Evolutionary conservation across 2,329 filamentous ascomycete genomes (phyloP), one percentile per base, ranked within the genome.

Genomic region (Colletotrichum horii): DNA sequence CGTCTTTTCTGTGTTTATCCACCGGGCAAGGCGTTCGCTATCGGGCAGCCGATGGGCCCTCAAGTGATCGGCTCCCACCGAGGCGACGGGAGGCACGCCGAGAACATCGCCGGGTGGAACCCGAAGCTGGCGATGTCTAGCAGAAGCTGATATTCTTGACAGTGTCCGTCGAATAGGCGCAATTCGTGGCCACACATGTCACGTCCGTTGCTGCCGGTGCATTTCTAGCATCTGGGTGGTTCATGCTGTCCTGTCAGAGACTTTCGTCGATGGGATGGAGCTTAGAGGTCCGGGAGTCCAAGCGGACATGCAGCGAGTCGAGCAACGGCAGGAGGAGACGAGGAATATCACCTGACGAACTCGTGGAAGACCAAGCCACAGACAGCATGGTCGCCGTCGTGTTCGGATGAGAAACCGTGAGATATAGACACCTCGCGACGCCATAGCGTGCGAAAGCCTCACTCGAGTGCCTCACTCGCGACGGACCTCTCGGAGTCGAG

Each of bases 221-320:
- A 69, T 65, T 34, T 52, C 11, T 36, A 62, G 48, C 62, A 64
- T 38, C 26, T 30, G 34, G 55, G 65, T 65, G 48, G 43, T 68
- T 74, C 58, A 76, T 76, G 70, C 70, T 69, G 58, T 74, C 70
- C 64, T 65, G 58, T 74, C 43, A 60, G 43, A 66, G 56, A 38
- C 32, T 22, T 28, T n/a, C 16, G 22, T 28, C 14, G 28, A 74
- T 52, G 58, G 30, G 70, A 65, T 56, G 43, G 56, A 26, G 19
- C 24, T 38, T 22, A 65, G 58, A 34, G 70, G 70, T 19, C 48
- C 15, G 34, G 60, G 70, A 62, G 56, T 69, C 38, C n/a, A 66
- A 24, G n/a, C 32, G 43, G 26, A 58, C 55, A 28, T 19, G 55
- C 2, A 28, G 64, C 58, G n/a, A 66, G 24, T 48, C 24, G 32